Percentiles rank a stretch among this genome's conserved stretches.
These are phyloP conservation scores for Xerophyta viscosa DNA, from an alignment of 106 monocot species.

Conservation along the genomic window DNA sequence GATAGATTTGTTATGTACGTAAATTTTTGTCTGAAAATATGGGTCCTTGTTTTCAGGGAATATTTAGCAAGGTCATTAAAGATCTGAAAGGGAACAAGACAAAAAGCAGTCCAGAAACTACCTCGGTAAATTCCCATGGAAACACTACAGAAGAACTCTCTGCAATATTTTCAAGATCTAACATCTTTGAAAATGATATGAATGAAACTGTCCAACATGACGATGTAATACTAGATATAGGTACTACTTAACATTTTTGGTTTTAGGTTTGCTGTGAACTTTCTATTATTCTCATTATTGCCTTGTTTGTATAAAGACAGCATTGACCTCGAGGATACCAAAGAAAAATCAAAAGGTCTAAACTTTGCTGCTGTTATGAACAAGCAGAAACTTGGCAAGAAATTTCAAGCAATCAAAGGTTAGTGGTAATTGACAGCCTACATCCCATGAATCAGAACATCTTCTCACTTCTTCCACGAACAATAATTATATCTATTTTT, in stretches of 20 bases:
- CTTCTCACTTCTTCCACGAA: too few relatives aligned
- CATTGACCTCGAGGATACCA: conserved; percentile 49
- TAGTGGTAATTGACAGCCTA: too few relatives aligned
- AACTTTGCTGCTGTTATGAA: conserved; percentile 33
- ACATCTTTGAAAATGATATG: conserved; percentile 23
- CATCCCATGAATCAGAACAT: too few relatives aligned
- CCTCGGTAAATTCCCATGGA: conserved; percentile 15
- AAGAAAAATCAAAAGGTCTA: conserved; percentile 42
- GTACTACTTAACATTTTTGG: conserved; percentile 15
- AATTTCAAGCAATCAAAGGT: conserved; percentile 56
- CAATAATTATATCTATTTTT: too few relatives aligned
- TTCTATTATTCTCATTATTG: not conserved
- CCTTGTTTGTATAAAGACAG: conserved; percentile 37
- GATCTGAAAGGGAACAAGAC: conserved; percentile 47
- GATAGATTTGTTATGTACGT: not conserved
- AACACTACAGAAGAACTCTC: conserved; percentile 30
- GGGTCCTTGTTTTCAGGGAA: conserved; percentile 33
- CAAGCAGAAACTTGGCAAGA: conserved; percentile 51
- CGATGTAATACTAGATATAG: conserved; percentile 49
- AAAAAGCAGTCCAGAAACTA: conserved; percentile 26
- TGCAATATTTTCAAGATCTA: conserved; percentile 35
- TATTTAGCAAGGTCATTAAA: conserved; percentile 39
- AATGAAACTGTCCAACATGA: conserved; percentile 19
- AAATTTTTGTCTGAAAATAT: conserved; percentile 1
- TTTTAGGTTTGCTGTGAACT: not conserved